A percentile compares a stretch with the other conserved stretches of the same genome.
These are phyloP conservation scores for Pochonia chlamydosporia DNA, from an alignment of 2,329 filamentous ascomycete species.

Conservation along the genomic window DNA sequence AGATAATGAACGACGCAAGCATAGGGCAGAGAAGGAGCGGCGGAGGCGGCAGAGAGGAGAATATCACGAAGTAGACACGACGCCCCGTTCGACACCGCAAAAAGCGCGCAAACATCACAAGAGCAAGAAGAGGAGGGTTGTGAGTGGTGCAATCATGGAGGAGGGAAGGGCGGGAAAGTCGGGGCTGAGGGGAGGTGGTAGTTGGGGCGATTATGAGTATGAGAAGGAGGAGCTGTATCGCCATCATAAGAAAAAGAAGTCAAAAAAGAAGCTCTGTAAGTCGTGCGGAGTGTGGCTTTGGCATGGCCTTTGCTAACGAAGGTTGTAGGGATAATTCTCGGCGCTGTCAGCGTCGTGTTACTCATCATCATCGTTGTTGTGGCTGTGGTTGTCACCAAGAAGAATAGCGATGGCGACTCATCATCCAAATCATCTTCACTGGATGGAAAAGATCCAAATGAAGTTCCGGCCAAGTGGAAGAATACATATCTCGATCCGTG, in stretches of 20 bases:
- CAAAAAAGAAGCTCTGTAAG: constrained; percentile 58
- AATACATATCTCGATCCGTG: constrained; percentile 83
- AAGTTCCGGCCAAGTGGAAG: constrained; percentile 60
- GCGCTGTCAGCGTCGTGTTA: constrained; percentile 46
- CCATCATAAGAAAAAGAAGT: constrained; percentile 36
- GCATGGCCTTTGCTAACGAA: constrained; percentile 14
- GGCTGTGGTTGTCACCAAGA: constrained; percentile 61
- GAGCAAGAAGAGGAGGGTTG: constrained; percentile 53
- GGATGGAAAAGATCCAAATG: constrained; percentile 44
- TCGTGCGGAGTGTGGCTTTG: constrained; percentile 9
- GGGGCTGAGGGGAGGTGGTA: constrained; percentile 38
- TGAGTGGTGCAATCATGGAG: constrained; percentile 64
- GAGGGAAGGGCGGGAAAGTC: constrained; percentile 47
- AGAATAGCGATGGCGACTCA: constrained; percentile 32
- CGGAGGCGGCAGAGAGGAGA: constrained; percentile 11
- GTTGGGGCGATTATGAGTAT: constrained; percentile 35
- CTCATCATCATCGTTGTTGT: constrained; percentile 64
- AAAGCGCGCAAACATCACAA: constrained; percentile 28
- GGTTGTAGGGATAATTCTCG: constrained; percentile 43
- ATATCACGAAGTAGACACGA: constrained; percentile 3
- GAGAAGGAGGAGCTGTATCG: constrained; percentile 45
- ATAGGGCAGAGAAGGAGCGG: constrained; percentile 32
- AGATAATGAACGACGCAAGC: constrained; percentile 47
- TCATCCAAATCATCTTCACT: constrained; percentile 32
- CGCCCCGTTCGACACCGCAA: constrained; percentile 4